Conservation (phyloP, 2,329 filamentous ascomycete genomes). For the Calycina herbarum region DNA sequence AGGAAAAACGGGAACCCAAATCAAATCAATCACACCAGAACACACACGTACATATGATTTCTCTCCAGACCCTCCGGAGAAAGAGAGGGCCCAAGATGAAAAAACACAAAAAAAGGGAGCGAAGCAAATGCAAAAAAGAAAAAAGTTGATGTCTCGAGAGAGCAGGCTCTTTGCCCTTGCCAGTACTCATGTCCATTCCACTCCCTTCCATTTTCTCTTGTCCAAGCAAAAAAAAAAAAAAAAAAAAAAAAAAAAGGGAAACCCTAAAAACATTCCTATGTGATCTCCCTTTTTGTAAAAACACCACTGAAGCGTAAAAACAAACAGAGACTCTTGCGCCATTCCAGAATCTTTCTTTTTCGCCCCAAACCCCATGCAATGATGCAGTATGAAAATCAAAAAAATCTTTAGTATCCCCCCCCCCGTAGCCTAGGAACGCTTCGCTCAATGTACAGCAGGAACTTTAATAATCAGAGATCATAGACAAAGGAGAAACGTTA, state of each 20-base stretch:
- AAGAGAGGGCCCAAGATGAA: not conserved
- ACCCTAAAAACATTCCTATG: not conserved
- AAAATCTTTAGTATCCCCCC: not conserved
- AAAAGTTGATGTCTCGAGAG: not conserved
- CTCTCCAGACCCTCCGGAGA: not conserved
- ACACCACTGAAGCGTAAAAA: not conserved
- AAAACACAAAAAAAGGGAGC: not conserved
- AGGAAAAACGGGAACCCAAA: not conserved
- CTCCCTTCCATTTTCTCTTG: not conserved
- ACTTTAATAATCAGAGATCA: conserved; percentile 20
- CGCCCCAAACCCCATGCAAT: not conserved
- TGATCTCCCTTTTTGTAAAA: not conserved
- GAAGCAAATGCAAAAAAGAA: not conserved
- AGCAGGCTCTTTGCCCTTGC: not conserved
- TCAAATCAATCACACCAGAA: not conserved
- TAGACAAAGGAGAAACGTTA: conserved; percentile 27
- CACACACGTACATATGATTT: not conserved
- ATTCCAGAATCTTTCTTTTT: not conserved
- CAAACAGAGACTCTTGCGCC: not conserved
- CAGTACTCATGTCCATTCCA: conserved; percentile 2
- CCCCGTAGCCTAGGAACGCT: conserved; percentile 10
- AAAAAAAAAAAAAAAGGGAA: not conserved
- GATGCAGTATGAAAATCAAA: not conserved
- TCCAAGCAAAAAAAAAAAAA: not conserved
- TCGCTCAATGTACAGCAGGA: conserved; percentile 30